Percentiles rank a stretch among this genome's conserved stretches.
phyloP scores from a whole-genome alignment of 2,329 filamentous ascomycete species.

The Botrytis paeoniae region DNA sequence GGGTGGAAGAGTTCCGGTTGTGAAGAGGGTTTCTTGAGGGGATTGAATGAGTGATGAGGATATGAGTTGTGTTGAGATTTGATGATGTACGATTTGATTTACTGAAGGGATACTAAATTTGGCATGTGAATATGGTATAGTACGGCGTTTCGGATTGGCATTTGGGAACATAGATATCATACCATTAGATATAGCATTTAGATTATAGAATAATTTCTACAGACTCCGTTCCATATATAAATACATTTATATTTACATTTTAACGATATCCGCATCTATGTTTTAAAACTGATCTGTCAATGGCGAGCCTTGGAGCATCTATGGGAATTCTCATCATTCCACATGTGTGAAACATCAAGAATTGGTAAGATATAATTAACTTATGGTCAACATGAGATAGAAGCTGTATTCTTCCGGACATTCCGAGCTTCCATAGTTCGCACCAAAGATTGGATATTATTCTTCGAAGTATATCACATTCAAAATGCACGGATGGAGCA shows the following conservation, averaged over 20 bases:
- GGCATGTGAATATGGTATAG: neutral
- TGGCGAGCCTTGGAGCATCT: neutral
- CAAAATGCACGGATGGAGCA: neutral
- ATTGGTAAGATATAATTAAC: accelerated
- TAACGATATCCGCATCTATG: no score
- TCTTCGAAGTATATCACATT: neutral
- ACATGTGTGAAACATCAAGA: neutral
- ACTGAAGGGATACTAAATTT: neutral
- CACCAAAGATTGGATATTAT: neutral
- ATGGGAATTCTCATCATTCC: neutral
- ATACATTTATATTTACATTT: neutral
- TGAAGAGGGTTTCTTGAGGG: neutral
- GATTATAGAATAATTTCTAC: neutral
- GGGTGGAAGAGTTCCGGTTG: neutral
- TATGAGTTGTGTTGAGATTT: neutral
- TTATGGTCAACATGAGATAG: neutral
- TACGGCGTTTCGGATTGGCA: neutral
- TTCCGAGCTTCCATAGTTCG: neutral
- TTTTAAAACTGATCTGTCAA: neutral
- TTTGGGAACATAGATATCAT: neutral
- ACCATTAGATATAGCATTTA: neutral
- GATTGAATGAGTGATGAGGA: neutral
- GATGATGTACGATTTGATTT: neutral
- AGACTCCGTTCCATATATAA: neutral
- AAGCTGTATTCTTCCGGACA: neutral